Base-by-base conservation (phyloP, 2,329 filamentous ascomycete species). In the Apiospora pterosperma region DNA sequence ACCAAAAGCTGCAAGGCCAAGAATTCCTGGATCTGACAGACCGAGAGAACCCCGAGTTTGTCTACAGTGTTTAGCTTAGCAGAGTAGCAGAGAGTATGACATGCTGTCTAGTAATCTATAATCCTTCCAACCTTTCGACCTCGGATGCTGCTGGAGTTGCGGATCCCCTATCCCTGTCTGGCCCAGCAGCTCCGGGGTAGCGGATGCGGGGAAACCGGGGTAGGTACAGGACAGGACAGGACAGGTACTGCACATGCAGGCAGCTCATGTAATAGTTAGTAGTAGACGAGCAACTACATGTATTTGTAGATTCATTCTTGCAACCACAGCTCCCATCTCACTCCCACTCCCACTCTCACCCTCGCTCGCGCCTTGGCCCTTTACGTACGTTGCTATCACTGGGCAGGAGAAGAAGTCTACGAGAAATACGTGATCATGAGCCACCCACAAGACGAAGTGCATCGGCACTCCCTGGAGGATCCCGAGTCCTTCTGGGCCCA, bases 401-500 rank as follows among this genome's bases (percentile, higher is more conserved):
- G 28, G 28, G 12, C 16, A 42, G 7, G 10, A 55, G 48, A 34
- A 55, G 48, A 55, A 55, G 48, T 28, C 34, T 28, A 55, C 48
- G 34, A 11, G 6, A n/a, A 48, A 34, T 8, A 34, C 31, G 48
- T 34, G 41, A 72, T 52, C 38, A 76, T 76, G 74, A 64, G 67
- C 59, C 77, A 81, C 69, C 76, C 76, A n/a, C 85, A 87, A 70
- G 84, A 87, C 69, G 78, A 82, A 60, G 78, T 82, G 67, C 80
- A 85, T 52, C 74, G 74, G 60, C 79, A 78, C 66, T 94, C 92
- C 62, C 84, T 96, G 60, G 76, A 78, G n/a, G 80, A 91, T 68
- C 92, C 92, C 0, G 85, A 91, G 67, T 74, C 79, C 6, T 96
- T 96, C 79, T 97, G 93, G 93, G 80, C 80, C 25, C 82, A 84